Evolutionary conservation across 441 rosid species (phyloP).

Genomic region (Biscutella laevigata): DNA sequence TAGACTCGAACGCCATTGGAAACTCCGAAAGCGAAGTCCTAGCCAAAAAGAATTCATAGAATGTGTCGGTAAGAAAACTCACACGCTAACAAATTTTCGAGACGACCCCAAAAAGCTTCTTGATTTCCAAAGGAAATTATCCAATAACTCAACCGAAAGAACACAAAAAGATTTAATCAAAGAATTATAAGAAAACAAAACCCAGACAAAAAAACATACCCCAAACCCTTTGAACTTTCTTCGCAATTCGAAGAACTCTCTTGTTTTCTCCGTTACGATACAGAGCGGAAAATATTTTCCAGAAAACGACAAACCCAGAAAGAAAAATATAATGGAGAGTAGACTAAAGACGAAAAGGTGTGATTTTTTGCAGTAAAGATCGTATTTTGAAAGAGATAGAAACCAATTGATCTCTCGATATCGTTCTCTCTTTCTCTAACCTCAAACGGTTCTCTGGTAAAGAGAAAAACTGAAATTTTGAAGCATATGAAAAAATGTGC

Average conservation of each 20-base stretch:
- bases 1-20: constrained; percentile 20
- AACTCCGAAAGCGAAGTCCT: not conserved
- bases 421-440: no score
- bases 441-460: no score
- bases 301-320: constrained; percentile 18
- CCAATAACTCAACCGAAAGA: not conserved
- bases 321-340: not conserved
- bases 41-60: not conserved
- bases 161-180: no score
- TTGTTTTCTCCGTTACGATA: constrained; percentile 17
- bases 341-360: no score
- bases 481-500: no score
- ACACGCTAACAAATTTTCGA: not conserved
- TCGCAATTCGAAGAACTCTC: not conserved
- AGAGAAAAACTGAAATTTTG: no score
- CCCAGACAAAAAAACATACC: constrained; percentile 18
- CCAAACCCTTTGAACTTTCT: constrained; percentile 5
- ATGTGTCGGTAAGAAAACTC: not conserved
- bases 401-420: no score
- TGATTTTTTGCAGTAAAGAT: no score
- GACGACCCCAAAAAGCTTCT: constrained; percentile 7
- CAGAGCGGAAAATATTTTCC: not conserved
- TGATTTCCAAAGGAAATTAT: constrained; percentile 16
- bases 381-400: no score
- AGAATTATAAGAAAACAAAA: not conserved